Evolutionary conservation across 164 flowering plant species (phyloP).

Genomic region (Nymphaea colorata): DNA sequence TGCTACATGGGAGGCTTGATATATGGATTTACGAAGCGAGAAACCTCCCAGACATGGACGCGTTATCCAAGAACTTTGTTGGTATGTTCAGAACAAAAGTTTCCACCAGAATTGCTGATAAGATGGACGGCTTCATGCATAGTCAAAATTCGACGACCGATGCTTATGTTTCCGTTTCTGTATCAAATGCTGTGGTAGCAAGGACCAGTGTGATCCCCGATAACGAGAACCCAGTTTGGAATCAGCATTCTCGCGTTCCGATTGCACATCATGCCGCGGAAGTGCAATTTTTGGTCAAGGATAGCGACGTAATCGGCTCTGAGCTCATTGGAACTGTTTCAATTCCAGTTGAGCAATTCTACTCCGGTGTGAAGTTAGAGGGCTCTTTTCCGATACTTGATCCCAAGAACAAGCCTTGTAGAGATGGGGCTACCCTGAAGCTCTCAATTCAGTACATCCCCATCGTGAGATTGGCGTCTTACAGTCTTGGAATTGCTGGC

Average conservation of each 20-base stretch:
- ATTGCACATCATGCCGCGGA: conserved; percentile 90
- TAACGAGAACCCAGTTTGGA: conserved; percentile 86
- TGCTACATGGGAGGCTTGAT: conserved; percentile 84
- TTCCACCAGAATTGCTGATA: conserved; percentile 35
- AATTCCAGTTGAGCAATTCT: conserved; percentile 67
- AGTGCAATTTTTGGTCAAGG: conserved; percentile 73
- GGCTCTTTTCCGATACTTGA: conserved; percentile 64
- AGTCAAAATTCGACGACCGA: conserved; percentile 59
- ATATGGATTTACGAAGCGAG: conserved; percentile 68
- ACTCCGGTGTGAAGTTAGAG: conserved; percentile 45
- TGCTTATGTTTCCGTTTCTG: conserved; percentile 70
- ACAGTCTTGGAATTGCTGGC: conserved; percentile 64
- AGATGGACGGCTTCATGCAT: conserved; percentile 38
- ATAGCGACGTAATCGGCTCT: conserved; percentile 81
- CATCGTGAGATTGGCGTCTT: conserved; percentile 42
- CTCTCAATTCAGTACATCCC: conserved; percentile 63
- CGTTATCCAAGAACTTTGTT: conserved; percentile 68
- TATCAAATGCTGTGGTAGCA: conserved; percentile 56
- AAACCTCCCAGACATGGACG: conserved; percentile 96
- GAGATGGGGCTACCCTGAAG: conserved; percentile 57
- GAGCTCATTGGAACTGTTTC: conserved; percentile 73
- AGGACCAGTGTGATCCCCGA: conserved; percentile 86
- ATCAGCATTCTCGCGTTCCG: conserved; percentile 75
- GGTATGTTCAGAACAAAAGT: conserved; percentile 41
- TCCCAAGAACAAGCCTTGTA: conserved; percentile 53